Evolutionary conservation across 1,284 basidiomycete species (phyloP).

Genomic region (Waitea zeae): DNA sequence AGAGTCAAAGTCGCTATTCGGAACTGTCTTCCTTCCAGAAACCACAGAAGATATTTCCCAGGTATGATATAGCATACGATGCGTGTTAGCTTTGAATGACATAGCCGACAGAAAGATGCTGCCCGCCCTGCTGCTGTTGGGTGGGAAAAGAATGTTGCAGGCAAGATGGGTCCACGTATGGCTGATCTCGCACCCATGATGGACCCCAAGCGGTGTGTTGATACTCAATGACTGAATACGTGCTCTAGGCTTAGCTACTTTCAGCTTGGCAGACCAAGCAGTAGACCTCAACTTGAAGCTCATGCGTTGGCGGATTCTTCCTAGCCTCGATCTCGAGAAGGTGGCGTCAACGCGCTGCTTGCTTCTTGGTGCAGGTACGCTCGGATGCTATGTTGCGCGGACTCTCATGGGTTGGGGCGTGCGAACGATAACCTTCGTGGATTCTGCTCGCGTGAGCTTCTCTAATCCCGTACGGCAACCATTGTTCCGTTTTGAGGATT

Average conservation of each 20-base stretch:
- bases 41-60: too few species aligned
- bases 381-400: constrained; percentile 91
- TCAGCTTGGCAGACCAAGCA: constrained; percentile 83
- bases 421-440: constrained; percentile 83
- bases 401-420: constrained; percentile 94
- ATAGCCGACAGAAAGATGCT: too few species aligned
- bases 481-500: constrained; percentile 89
- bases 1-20: too few species aligned
- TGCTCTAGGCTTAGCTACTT: neutral
- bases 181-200: constrained; percentile 92
- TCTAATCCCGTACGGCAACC: constrained; percentile 97
- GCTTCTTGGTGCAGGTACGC: constrained; percentile 85
- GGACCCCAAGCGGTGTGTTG: constrained; percentile 61
- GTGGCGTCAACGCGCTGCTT: constrained; percentile 70
- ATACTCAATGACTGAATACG: neutral
- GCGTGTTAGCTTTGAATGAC: constrained; percentile 35
- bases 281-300: constrained; percentile 95
- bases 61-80: constrained; percentile 17
- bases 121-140: constrained; percentile 58
- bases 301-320: constrained; percentile 96
- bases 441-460: constrained; percentile 83
- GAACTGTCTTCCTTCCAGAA: neutral
- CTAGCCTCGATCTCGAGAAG: constrained; percentile 77
- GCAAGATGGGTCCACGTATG: constrained; percentile 75
- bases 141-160: constrained; percentile 85